Conservation (phyloP, 2,329 filamentous ascomycete genomes). For the Pseudophaeomoniella oleicola region DNA sequence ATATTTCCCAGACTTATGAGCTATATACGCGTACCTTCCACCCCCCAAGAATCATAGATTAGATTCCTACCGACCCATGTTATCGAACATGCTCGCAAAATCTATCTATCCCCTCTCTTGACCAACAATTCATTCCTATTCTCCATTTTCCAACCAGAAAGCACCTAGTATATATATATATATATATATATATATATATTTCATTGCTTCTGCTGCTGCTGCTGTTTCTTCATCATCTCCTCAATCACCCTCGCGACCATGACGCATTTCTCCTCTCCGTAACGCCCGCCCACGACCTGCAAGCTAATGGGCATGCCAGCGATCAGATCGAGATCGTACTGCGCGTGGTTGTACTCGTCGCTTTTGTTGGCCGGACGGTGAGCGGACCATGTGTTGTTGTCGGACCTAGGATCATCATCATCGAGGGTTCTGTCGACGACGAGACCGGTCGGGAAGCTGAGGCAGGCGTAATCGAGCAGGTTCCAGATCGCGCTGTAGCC, state of each 20-base stretch:
- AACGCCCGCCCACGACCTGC: conserved; percentile 18
- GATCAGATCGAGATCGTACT: conserved; percentile 17
- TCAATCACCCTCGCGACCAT: conserved; percentile 19
- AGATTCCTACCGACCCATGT: too few relatives aligned
- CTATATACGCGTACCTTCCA: too few relatives aligned
- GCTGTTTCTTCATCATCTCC: conserved; percentile 3
- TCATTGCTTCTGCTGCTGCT: too few relatives aligned
- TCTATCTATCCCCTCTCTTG: too few relatives aligned
- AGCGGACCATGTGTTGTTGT: conserved; percentile 5
- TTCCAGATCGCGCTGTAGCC: conserved; percentile 22
- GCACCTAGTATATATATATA: too few relatives aligned
- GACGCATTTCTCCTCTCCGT: conserved; percentile 20
- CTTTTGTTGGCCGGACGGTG: conserved; percentile 17
- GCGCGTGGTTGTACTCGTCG: conserved; percentile 18
- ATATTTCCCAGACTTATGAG: too few relatives aligned
- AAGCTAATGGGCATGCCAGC: conserved; percentile 20
- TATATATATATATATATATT: too few relatives aligned
- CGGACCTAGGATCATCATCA: too few relatives aligned
- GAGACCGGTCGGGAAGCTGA: conserved; percentile 19
- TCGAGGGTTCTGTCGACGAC: conserved; percentile 15
- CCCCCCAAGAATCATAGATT: too few relatives aligned
- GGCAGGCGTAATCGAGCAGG: conserved; percentile 18
- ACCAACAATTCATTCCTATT: too few relatives aligned
- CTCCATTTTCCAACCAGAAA: too few relatives aligned
- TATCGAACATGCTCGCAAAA: too few relatives aligned